These are phyloP conservation scores for Adansonia digitata DNA, from an alignment of 345 rosid species.

Conservation along the genomic window DNA sequence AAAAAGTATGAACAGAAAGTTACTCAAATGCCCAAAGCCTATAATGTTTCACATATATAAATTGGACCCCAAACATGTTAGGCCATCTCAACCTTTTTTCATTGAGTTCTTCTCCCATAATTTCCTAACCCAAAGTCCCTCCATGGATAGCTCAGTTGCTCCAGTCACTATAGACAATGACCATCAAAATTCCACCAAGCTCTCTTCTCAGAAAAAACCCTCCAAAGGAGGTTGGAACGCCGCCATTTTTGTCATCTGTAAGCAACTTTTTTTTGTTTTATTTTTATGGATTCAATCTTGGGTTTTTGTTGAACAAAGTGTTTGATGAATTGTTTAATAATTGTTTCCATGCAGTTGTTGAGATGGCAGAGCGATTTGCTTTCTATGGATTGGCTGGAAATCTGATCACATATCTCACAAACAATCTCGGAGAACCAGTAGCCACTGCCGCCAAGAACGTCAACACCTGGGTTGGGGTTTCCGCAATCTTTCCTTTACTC, in stretches of 20 bases:
- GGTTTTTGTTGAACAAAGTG: neutral
- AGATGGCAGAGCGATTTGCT: constrained; percentile 74
- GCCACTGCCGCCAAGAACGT: constrained; percentile 63
- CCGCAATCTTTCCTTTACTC: constrained; percentile 62
- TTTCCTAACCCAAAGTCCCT: neutral
- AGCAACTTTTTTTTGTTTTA: constrained; percentile 5
- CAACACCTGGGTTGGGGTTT: constrained; percentile 78
- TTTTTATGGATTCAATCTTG: neutral
- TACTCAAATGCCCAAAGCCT: neutral
- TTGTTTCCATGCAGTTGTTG: constrained; percentile 49
- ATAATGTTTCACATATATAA: neutral
- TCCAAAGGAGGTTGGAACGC: constrained; percentile 73
- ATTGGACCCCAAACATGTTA: neutral
- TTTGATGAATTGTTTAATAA: neutral
- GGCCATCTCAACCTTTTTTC: neutral
- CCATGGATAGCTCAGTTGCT: constrained; percentile 34
- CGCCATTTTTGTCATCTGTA: constrained; percentile 86
- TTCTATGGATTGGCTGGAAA: constrained; percentile 77
- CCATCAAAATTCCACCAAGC: neutral
- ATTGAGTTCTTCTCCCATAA: neutral
- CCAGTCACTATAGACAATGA: constrained; percentile 11
- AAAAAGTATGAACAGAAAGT: neutral
- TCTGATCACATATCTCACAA: constrained; percentile 66
- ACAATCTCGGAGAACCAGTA: constrained; percentile 46
- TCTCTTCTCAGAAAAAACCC: neutral